Base-by-base conservation (phyloP, 2,329 filamentous ascomycete species). In the Hymenoscyphus albidus region DNA sequence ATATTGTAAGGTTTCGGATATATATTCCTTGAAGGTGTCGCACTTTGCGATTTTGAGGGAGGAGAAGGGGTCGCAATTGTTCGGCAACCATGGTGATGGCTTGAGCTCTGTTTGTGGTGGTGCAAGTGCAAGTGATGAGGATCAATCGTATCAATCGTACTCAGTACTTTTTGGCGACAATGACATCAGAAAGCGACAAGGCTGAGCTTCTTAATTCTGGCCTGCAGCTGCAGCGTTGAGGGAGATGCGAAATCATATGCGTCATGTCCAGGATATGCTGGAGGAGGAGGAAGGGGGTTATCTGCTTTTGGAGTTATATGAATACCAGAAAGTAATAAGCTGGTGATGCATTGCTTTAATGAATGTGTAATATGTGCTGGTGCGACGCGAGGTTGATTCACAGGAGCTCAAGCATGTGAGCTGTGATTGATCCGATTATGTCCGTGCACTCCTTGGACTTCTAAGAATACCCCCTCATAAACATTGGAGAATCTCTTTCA, bases 21-120 rank as follows among this genome's bases (percentile, higher is more conserved):
- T 91, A 94, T 71, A 98, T 86, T 70, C 92, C 92, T 72, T 91
- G 88, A 4, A 97, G 84, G 80, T 97, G 93, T 62, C 94, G 88
- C 62, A 98, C 82, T 76, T 90, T 93, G 76, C 93, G 91, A 76
- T 97, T 97, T 83, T 95, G 84, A 18, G 85, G 80, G 38, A 87
- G 78, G 67, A 89, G 80, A 54, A 83, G 80, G 51, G 84, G 83
- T 63, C 74, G 67, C 42, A 71, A 70, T 54, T 68, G 61, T 70
- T 76, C 73, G 59, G 69, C 65, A 55, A 68, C 68, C 74, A 75
- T 76, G 27, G 22, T 73, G 67, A 55, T 64, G 66, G 18, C n/a
- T 40, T 56, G 55, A 27, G 18, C 44, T 18, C 9, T 27, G 44
- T 18, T 51, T 27, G 44, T 27, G n/a, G 44, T 51, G 18, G 44